Base-by-base conservation (phyloP, 495 filamentous ascomycete genomes). In the Friedmanniomyces endolithicus region DNA sequence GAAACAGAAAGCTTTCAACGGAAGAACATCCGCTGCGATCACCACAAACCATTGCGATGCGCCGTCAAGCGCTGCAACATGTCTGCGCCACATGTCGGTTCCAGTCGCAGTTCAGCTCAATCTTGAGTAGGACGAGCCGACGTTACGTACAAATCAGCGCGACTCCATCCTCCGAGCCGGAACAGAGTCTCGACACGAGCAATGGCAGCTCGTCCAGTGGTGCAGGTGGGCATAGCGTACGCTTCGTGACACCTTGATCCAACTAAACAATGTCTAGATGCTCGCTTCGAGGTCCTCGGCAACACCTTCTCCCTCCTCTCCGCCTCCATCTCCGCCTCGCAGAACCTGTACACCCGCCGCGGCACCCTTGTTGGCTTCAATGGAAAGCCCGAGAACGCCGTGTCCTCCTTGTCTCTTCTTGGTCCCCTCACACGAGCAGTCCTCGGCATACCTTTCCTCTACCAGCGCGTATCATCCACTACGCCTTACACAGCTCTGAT, bases 251-350 rank as follows among this genome's bases (percentile, higher is more conserved):
- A 50, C 17, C 17, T 29, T 6, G 12, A 19, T 34, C 55, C 34
- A 24, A 11, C 19, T 27, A 24, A 39, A 2, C 22, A n/a, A n/a
- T 7, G 1, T 61, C 53, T 56, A 95, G 92, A 96, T 82, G 92
- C 90, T 19, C 82, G 81, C 52, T 98, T 98, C 66, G 88, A 96
- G 65, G 87, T 96, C 29, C 70, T 97, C 58, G 92, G 89, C 47
- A 75, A 86, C 20, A 87, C 89, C 2, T 90, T 86, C 65, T 95
- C 94, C 33, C 78, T 98, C 44, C 85, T 98, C 62, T 94, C 89
- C 22, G 87, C 95, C 54, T 84, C 84, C 8, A 78, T 98, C 34
- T 94, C 92, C 40, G 85, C 92, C 23, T 96, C 92, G 27, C 90
- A 95, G 60, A 83, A 87, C 58, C 76, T 98, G 22, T 95, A 89